Evolutionary conservation across 345 rosid species (phyloP).

Genomic region (Litchi chinensis): DNA sequence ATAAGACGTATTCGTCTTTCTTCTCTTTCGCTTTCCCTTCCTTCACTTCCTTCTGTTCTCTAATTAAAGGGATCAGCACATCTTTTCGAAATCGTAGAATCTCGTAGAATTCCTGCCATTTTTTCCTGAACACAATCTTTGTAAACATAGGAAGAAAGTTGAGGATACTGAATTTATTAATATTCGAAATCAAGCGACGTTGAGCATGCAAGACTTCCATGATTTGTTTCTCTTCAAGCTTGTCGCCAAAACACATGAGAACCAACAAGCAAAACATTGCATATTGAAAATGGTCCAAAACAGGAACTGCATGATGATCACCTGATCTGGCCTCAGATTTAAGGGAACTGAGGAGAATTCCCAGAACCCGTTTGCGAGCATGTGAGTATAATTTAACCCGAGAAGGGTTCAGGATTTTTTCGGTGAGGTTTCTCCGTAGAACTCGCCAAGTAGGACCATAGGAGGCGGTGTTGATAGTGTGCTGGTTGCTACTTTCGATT

Average conservation of each 20-base stretch:
- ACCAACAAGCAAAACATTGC: constrained; percentile 20
- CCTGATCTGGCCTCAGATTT: neutral
- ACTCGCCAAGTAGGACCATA: constrained; percentile 3
- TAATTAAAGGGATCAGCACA: neutral
- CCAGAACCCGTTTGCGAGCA: neutral
- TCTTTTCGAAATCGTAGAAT: neutral
- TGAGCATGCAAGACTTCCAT: neutral
- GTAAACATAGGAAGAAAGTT: constrained; percentile 11
- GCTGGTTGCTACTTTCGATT: neutral
- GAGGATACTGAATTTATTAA: neutral
- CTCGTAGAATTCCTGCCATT: neutral
- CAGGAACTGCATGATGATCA: neutral
- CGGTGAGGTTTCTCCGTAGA: neutral
- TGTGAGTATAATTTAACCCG: neutral
- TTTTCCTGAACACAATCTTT: neutral
- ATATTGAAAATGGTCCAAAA: constrained; percentile 7
- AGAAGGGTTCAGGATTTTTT: constrained; percentile 9
- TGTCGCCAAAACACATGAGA: constrained; percentile 23
- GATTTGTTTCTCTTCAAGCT: constrained; percentile 13
- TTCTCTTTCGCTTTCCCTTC: neutral
- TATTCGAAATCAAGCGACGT: neutral
- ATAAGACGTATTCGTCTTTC: neutral
- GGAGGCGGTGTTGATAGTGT: neutral
- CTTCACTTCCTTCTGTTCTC: neutral
- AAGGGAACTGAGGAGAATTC: neutral